phyloP scores from a whole-genome alignment of 1,139 yeast species.

The Taphrina deformans region DNA sequence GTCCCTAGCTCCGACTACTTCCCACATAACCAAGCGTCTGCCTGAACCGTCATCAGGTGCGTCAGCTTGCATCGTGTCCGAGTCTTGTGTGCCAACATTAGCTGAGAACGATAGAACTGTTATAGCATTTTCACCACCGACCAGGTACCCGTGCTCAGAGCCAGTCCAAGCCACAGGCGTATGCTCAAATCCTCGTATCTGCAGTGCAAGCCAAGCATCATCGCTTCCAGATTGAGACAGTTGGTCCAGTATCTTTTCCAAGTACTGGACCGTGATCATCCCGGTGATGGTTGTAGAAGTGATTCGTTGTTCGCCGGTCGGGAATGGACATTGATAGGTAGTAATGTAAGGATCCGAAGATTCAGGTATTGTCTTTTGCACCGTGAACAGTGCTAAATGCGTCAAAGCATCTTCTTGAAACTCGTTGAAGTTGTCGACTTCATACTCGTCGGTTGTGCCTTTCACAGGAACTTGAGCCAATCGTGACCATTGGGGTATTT shows the following conservation, averaged over 20 bases:
- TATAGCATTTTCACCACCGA: constrained; percentile 24
- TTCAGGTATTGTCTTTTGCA: not conserved
- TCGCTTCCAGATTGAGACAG: not conserved
- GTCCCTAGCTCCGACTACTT: constrained; percentile 10
- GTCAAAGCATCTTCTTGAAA: constrained; percentile 20
- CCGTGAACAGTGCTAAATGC: constrained; percentile 6
- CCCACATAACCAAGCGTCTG: constrained; percentile 9
- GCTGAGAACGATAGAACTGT: not conserved
- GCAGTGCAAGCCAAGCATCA: not conserved
- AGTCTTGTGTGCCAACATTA: not conserved
- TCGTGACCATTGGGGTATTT: not conserved
- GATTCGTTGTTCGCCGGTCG: not conserved
- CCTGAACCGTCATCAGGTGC: not conserved
- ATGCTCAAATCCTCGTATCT: constrained; percentile 19
- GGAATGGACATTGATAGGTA: constrained; percentile 5
- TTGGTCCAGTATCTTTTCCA: not conserved
- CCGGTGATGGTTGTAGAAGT: constrained; percentile 2
- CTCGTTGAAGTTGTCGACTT: constrained; percentile 3
- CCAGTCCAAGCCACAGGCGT: constrained; percentile 30
- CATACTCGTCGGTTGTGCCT: not conserved
- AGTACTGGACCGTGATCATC: constrained; percentile 1
- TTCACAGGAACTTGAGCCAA: not conserved
- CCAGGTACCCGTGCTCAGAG: constrained; percentile 15
- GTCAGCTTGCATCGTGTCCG: not conserved
- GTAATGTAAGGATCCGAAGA: constrained; percentile 13